Evolutionary conservation across 345 rosid genomes (phyloP).

Genomic region (Eucalyptus caleyi): DNA sequence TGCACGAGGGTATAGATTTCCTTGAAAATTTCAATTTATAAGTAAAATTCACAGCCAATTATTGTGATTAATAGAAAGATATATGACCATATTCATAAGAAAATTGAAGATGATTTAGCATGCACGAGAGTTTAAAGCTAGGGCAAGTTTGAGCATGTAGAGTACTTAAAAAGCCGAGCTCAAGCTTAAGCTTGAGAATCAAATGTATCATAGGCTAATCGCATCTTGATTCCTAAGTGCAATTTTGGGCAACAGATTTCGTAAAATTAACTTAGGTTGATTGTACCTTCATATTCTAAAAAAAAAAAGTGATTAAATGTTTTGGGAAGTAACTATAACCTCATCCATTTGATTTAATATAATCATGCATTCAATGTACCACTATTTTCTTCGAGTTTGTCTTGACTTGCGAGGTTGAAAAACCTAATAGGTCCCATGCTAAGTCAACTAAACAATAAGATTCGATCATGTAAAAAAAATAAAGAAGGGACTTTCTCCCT

Average conservation of each 20-base stretch:
- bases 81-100: not conserved
- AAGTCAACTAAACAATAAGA: not conserved
- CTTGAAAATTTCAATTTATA: not conserved
- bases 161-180: not conserved
- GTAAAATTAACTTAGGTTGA: not conserved
- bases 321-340: not conserved
- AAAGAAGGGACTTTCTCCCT: not conserved
- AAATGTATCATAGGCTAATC: not conserved
- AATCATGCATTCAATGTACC: not conserved
- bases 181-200: not conserved
- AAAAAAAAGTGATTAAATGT: not conserved
- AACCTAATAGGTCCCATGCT: not conserved
- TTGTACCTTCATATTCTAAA: not conserved
- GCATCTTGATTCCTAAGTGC: not conserved
- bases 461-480: not conserved
- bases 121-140: not conserved
- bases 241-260: not conserved
- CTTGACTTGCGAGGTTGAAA: not conserved
- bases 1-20: not conserved
- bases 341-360: not conserved
- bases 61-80: not conserved
- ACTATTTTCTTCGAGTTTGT: not conserved
- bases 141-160: not conserved
- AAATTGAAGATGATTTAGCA: not conserved
- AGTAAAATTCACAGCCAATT: not conserved